Conservation (phyloP, 306 rosid species). For the Vigna radiata region DNA sequence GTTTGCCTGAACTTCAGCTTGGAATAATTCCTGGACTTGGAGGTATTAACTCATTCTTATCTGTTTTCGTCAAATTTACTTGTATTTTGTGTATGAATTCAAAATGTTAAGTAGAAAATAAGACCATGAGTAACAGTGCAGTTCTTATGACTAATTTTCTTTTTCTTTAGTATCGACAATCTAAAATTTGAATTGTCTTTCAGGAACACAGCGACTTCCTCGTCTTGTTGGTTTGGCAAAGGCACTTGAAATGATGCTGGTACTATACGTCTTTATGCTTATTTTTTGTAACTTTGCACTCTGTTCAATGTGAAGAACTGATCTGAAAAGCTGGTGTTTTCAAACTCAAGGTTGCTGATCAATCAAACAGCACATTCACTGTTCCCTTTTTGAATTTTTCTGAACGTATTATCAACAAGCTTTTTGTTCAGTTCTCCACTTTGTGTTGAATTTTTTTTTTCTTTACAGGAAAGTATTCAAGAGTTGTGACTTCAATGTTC, state of each 20-base stretch:
- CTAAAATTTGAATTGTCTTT: slow-evolving; percentile 49
- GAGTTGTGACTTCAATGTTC: slow-evolving; percentile 29
- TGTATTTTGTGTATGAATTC: slow-evolving; percentile 20
- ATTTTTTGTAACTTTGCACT: slow-evolving; percentile 22
- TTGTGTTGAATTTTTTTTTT: slow-evolving; percentile 33
- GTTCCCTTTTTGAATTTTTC: slow-evolving; percentile 31
- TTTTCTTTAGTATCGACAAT: slow-evolving; percentile 20
- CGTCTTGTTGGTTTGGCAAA: slow-evolving; percentile 97
- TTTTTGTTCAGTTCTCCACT: slow-evolving; percentile 48
- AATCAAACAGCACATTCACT: slow-evolving; percentile 5
- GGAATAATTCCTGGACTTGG: slow-evolving; percentile 98
- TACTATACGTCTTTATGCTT: slow-evolving; percentile 47
- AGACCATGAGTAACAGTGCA: not conserved
- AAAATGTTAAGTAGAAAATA: not conserved
- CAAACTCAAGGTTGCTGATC: slow-evolving; percentile 30
- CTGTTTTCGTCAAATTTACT: slow-evolving; percentile 14
- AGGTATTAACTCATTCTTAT: slow-evolving; percentile 57
- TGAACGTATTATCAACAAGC: not conserved
- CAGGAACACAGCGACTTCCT: slow-evolving; percentile 98
- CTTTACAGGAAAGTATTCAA: slow-evolving; percentile 23
- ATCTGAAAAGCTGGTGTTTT: slow-evolving; percentile 27
- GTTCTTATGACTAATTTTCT: slow-evolving; percentile 22
- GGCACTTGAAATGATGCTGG: slow-evolving; percentile 96
- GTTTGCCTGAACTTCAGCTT: slow-evolving; percentile 98
- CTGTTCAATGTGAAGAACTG: slow-evolving; percentile 36